Evolutionary conservation across 371 early-diverging fungal species (phyloP), one percentile per base, ranked within the genome.

Genomic region (Actinomortierella wolfii): DNA sequence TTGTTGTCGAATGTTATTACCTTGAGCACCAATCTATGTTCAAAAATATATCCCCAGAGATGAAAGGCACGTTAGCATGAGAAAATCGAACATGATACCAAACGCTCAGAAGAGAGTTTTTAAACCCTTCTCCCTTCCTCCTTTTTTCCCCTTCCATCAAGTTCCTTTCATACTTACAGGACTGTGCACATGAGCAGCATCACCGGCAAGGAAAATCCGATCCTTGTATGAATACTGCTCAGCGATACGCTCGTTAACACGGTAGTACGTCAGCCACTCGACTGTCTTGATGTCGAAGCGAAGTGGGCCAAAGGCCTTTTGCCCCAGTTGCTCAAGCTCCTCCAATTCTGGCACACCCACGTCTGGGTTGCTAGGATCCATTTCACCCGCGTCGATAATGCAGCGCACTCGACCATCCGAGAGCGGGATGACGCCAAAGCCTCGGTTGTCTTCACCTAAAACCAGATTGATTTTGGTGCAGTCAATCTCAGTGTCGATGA

Each of bases 131-230:
- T 25, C 20, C 15, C 14, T 14, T 21, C 52, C 17, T 6, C 26
- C 42, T 51, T 40, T 26, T 39, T 8, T 49, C 44, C 5, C 8
- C 9, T 20, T 24, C 20, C 17, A 13, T 50, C 47, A 46, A n/a
- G 9, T 23, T 44, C 2, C 14, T 45, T 25, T 39, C 20, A 25
- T 57, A 1, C 67, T 41, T 57, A 41, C 67, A 39, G 74, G 74
- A 2, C 67, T 67, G 48, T 77, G 78, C 29, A 77, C 66, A 56
- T 77, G 78, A n/a, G 78, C 78, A 15, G 78, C 78, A 58, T 77
- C 78, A 3, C 78, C 78, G 1, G 68, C 67, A 15, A 77, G 28
- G 34, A 77, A 68, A 20, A 77, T 63, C 13, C 78, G 60, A 44
- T 68, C 58, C 57, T 77, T 64, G 61, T 64, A 28, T 4, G 67